Percentiles rank a stretch among this genome's conserved stretches.
These are phyloP conservation scores for Suillus decipiens DNA, from an alignment of 768 basidiomycete genomes.

Conservation along the genomic window DNA sequence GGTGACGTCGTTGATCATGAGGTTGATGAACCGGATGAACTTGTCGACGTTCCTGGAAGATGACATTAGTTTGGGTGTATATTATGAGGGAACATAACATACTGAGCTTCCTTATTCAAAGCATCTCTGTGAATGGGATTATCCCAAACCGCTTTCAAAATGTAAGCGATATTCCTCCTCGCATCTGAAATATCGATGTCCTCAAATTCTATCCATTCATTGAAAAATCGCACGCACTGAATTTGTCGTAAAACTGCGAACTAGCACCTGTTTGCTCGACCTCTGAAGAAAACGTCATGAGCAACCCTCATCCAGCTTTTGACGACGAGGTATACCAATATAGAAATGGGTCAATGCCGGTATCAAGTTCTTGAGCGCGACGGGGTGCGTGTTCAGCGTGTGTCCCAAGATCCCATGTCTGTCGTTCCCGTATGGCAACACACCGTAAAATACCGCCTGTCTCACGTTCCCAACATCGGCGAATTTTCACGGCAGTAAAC, in stretches of 20 bases:
- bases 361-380: constrained; percentile 89
- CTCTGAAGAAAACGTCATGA: constrained; percentile 51
- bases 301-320: not conserved
- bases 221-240: constrained; percentile 57
- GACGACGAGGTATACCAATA: constrained; percentile 60
- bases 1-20: constrained; percentile 99
- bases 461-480: constrained; percentile 9
- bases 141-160: constrained; percentile 89
- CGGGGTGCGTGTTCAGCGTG: constrained; percentile 78
- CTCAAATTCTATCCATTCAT: constrained; percentile 11
- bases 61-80: constrained; percentile 10
- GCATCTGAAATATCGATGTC: constrained; percentile 44
- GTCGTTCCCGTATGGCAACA: constrained; percentile 65
- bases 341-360: constrained; percentile 92
- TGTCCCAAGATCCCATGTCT: constrained; percentile 76
- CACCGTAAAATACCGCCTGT: constrained; percentile 75
- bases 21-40: constrained; percentile 94
- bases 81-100: constrained; percentile 21
- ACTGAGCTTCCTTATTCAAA: constrained; percentile 80
- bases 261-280: constrained; percentile 97
- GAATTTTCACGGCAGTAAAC: not conserved
- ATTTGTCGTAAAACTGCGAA: constrained; percentile 99
- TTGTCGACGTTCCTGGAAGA: constrained; percentile 76
- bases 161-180: constrained; percentile 81
- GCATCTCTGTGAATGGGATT: constrained; percentile 88